Conservation (phyloP, 129 eudicot species). For the Solidago caesia region DNA sequence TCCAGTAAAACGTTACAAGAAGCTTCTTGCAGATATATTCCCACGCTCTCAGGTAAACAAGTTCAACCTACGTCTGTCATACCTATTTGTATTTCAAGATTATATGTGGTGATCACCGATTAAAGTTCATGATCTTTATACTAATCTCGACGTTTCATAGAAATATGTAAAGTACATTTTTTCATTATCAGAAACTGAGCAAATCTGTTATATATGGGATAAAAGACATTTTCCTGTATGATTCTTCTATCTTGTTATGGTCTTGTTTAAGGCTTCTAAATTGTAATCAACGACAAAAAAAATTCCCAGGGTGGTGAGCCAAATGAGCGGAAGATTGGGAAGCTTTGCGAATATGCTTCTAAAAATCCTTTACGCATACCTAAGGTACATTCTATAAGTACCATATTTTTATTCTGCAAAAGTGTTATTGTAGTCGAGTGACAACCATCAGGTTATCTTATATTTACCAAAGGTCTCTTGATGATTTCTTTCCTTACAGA, state of each 20-base stretch:
- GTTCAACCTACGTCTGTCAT: background rate
- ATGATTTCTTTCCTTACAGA: slow-evolving; percentile 38
- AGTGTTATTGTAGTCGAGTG: background rate
- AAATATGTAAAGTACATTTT: background rate
- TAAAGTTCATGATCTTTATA: background rate
- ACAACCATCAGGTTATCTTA: background rate
- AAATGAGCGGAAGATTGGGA: slow-evolving; percentile 76
- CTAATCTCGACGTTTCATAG: background rate
- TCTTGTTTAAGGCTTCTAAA: background rate
- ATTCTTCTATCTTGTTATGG: slow-evolving; percentile 13
- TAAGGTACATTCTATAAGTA: slow-evolving; percentile 37
- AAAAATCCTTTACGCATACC: slow-evolving; percentile 82
- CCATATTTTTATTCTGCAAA: too few species aligned
- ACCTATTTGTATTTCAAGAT: background rate
- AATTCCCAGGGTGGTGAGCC: slow-evolving; percentile 65
- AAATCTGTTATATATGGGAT: too few species aligned
- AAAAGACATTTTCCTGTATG: background rate
- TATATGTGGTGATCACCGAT: background rate
- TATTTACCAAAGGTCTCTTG: slow-evolving; percentile 16
- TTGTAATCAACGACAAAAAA: slow-evolving; percentile 6
- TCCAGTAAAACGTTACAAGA: slow-evolving; percentile 76
- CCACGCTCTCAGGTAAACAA: slow-evolving; percentile 67
- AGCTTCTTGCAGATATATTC: slow-evolving; percentile 65
- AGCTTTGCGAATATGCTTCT: slow-evolving; percentile 80
- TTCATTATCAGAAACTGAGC: too few species aligned